Conservation (phyloP, 2,329 filamentous ascomycete species). For the Sporothrix mexicana region DNA sequence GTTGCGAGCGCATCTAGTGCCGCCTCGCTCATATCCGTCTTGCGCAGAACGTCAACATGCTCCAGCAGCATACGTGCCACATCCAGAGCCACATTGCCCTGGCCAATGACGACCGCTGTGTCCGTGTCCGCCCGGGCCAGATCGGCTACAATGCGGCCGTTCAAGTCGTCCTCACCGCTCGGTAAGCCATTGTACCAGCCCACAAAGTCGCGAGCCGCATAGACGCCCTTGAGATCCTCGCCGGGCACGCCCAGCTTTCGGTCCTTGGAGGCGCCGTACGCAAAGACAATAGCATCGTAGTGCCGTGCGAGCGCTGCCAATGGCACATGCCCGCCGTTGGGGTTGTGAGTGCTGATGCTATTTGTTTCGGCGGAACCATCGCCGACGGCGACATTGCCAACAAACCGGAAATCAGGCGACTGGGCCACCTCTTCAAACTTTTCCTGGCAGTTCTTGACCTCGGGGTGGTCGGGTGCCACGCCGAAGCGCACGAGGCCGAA, state of each 20-base stretch:
- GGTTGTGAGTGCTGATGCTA: slow-evolving; percentile 47
- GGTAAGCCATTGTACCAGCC: slow-evolving; percentile 98
- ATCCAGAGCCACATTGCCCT: slow-evolving; percentile 95
- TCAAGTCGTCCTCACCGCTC: slow-evolving; percentile 62
- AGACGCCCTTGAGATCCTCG: slow-evolving; percentile 77
- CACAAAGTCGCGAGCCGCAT: slow-evolving; percentile 90
- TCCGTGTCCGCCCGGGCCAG: slow-evolving; percentile 79
- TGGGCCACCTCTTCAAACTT: slow-evolving; percentile 89
- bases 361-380: slow-evolving; percentile 43
- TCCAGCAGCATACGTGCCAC: slow-evolving; percentile 86
- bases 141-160: slow-evolving; percentile 60
- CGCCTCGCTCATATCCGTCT: slow-evolving; percentile 87
- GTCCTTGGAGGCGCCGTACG: slow-evolving; percentile 90
- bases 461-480: slow-evolving; percentile 96
- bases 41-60: slow-evolving; percentile 72
- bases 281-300: slow-evolving; percentile 91
- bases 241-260: slow-evolving; percentile 78
- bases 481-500: slow-evolving; percentile 93
- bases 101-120: slow-evolving; percentile 85
- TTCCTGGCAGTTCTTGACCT: slow-evolving; percentile 98
- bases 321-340: slow-evolving; percentile 61
- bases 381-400: slow-evolving; percentile 84
- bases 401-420: slow-evolving; percentile 83
- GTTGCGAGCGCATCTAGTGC: slow-evolving; percentile 75
- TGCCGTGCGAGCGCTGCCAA: slow-evolving; percentile 73